Conservation (phyloP, 2,329 filamentous ascomycete species). For the Xylariaceae sp. region DNA sequence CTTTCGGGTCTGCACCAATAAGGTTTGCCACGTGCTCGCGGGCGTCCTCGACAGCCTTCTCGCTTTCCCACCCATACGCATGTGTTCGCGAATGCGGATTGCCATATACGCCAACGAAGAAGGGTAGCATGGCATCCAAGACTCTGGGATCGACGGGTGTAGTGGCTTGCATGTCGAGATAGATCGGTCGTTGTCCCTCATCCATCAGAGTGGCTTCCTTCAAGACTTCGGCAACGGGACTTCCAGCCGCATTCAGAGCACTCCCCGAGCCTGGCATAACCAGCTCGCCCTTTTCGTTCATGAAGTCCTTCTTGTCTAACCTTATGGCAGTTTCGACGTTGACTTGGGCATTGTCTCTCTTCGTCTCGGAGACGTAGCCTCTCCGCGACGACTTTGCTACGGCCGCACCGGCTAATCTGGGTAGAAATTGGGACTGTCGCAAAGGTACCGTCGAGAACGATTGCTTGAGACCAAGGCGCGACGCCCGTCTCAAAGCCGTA, state of each 20-base stretch:
- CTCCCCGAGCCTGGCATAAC: conserved; percentile 64
- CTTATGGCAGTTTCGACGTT: conserved; percentile 83
- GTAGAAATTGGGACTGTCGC: conserved; percentile 43
- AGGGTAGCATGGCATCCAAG: conserved; percentile 95
- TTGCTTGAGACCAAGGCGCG: conserved; percentile 59
- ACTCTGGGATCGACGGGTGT: conserved; percentile 95
- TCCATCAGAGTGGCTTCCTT: conserved; percentile 94
- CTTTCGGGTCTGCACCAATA: conserved; percentile 93
- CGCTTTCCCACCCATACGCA: conserved; percentile 98
- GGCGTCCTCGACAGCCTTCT: conserved; percentile 89
- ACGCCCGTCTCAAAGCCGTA: conserved; percentile 76
- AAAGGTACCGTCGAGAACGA: conserved; percentile 46
- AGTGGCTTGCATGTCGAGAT: conserved; percentile 97
- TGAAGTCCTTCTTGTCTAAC: conserved; percentile 84
- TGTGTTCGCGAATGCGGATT: conserved; percentile 98
- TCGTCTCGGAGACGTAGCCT: conserved; percentile 84
- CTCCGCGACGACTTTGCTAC: conserved; percentile 49
- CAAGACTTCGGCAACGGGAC: conserved; percentile 83
- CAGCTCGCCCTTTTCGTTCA: conserved; percentile 52
- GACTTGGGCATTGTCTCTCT: conserved; percentile 80
- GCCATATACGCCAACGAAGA: conserved; percentile 89
- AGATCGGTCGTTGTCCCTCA: conserved; percentile 90
- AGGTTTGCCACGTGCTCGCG: conserved; percentile 82
- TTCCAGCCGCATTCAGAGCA: conserved; percentile 73
- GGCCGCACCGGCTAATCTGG: conserved; percentile 43